Percentiles rank a stretch among this genome's conserved stretches.
These are phyloP conservation scores for Boletus huronensis DNA, from an alignment of 768 basidiomycete species.

Conservation along the genomic window DNA sequence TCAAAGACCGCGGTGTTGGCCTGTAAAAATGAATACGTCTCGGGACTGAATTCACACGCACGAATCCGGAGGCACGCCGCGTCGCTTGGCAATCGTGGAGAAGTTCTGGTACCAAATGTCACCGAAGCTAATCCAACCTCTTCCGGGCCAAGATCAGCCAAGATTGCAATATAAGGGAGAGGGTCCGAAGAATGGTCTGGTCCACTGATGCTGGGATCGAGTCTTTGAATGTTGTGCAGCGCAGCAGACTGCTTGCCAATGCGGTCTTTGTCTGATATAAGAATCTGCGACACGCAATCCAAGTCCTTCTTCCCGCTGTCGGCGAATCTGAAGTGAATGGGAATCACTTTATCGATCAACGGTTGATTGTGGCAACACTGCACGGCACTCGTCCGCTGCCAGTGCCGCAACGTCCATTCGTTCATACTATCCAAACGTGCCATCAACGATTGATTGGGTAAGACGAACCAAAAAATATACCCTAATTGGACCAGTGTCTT, in stretches of 20 bases:
- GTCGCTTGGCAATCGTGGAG: neutral
- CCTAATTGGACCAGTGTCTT: too few relatives aligned
- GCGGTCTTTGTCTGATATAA: neutral
- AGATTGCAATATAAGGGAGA: neutral
- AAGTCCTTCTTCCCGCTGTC: neutral
- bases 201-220: neutral
- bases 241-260: fast-evolving
- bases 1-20: neutral
- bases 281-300: neutral
- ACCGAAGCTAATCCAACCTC: neutral
- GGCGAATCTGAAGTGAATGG: neutral
- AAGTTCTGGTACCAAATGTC: neutral
- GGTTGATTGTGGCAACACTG: neutral
- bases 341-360: neutral
- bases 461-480: too few relatives aligned
- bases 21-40: neutral
- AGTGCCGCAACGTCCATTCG: neutral
- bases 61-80: neutral
- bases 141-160: neutral
- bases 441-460: too few relatives aligned
- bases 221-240: neutral
- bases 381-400: neutral
- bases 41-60: neutral
- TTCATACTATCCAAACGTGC: too few relatives aligned
- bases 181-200: neutral